Base-by-base conservation (phyloP, 2,329 filamentous ascomycete genomes). In the Shiraia sp. region DNA sequence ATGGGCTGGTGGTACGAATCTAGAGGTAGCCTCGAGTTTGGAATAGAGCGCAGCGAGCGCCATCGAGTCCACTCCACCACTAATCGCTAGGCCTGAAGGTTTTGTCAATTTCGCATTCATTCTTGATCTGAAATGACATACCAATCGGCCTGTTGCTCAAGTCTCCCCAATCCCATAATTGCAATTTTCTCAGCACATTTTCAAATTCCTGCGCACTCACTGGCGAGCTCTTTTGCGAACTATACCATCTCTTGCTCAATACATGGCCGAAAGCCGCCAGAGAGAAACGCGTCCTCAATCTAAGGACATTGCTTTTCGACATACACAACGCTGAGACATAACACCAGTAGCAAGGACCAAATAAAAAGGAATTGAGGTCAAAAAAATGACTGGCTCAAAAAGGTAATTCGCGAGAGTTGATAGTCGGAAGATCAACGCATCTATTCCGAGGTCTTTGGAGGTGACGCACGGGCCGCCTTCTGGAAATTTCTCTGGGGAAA, bases 61-160 rank as follows among this genome's bases (percentile, higher is more conserved):
- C 91, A 97, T 99, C n/a, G 92, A 97, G 69, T 99, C 93, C 27
- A 93, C 88, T 6, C 93, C 93, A 16, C 93, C 93, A 62, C 91
- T 96, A 47, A 97, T 76, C 12, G 91, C 93, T 45, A 97, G 74
- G 39, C 79, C 73, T 73, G 32, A 25, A 12, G 2, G 6, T 24
- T 25, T 5, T 17, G 19, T 54, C 28, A 57, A 40, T 36, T 22
- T 12, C 13, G 16, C 29, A 33, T 17, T 25, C 32, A 15, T 15
- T 25, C 14, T n/a, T 28, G 23, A 10, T 19, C 7, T 12, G n/a
- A 32, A 32, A 37, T 22, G 6, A 38, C 54, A 17, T 42, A 59
- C 62, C 61, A 15, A 63, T 26, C 14, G 13, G 17, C 10, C 15
- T 33, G 10, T 36, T 36, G 34, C 35, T 32, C 15, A 27, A 12